Evolutionary conservation across 331 rosid species (phyloP), one percentile per base, ranked within the genome.

Genomic region (Erythrophleum ivorense): DNA sequence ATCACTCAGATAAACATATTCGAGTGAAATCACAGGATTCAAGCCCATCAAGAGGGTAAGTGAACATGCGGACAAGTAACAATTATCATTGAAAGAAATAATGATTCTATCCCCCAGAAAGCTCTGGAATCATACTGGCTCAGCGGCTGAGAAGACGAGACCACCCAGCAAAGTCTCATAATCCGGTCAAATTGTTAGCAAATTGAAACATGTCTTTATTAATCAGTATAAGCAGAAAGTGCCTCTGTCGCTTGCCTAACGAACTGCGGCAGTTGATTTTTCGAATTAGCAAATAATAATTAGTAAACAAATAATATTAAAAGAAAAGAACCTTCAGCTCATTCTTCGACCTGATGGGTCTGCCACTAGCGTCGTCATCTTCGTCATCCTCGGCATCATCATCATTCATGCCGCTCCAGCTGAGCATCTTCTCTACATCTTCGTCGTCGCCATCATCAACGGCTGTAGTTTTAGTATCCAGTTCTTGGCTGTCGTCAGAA

Each of bases 311-410:
- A 48, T 60, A 66, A 63, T 9, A 45, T 48, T 5, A 19, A 68
- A 45, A 16, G 15, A 77, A 45, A 63, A 40, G 38, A 68, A 89
- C 95, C 96, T 84, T 82, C 80, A 88, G 84, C 87, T 88, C 95
- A 58, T 88, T 87, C 73, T 54, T 78, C 29, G 92, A 86, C 67
- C 60, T 79, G 81, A 85, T 78, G 54, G 93, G 93, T 60, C 86
- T 87, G 75, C 58, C 73, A 1, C 29, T 9, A 77, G 21, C 79
- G 19, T 19, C 57, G 13, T 3, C 85, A 36, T 19, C 86, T 33
- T 57, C 82, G 34, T 53, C 82, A 19, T 78, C 85, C 16, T 86
- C 80, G 6, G 16, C 50, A 3, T 11, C 40, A 36, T 36, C 4
- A 21, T 7, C 71, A 14, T 64, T 65, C 5, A 64, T 38, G 48